Evolutionary conservation across 495 filamentous ascomycete species (phyloP).

Genomic region (Talaromyces ruber): DNA sequence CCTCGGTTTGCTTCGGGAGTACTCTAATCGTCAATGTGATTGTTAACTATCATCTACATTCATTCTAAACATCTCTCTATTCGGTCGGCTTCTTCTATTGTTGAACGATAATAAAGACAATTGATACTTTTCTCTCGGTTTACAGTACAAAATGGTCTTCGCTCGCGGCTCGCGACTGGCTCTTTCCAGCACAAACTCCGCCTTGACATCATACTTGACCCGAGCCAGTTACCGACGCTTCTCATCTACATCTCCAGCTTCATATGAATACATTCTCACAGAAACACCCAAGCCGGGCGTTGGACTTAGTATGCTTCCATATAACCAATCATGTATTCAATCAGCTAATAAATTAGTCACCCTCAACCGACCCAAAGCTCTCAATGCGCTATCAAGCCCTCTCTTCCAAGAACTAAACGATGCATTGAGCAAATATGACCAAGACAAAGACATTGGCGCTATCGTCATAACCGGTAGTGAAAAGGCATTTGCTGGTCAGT

Average conservation of each 20-base stretch:
- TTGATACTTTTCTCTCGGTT: not conserved
- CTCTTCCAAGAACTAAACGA: constrained; percentile 85
- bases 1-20: constrained; percentile 18
- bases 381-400: constrained; percentile 84
- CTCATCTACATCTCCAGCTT: constrained; percentile 42
- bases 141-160: constrained; percentile 39
- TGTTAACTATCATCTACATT: not conserved
- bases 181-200: constrained; percentile 43
- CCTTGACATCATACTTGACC: constrained; percentile 38
- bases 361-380: constrained; percentile 88
- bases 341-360: constrained; percentile 52
- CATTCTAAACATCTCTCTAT: not conserved
- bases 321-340: not conserved
- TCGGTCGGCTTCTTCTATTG: not conserved
- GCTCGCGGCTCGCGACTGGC: constrained; percentile 49
- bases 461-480: constrained; percentile 83
- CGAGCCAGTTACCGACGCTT: constrained; percentile 41
- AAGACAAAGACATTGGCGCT: constrained; percentile 57
- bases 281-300: constrained; percentile 81
- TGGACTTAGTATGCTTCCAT: constrained; percentile 58
- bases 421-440: constrained; percentile 65
- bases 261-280: constrained; percentile 75
- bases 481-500: constrained; percentile 71
- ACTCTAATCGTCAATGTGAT: not conserved
- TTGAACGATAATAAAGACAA: not conserved